Conservation (phyloP, 805 yeast genomes). For the Millerozyma miso region DNA sequence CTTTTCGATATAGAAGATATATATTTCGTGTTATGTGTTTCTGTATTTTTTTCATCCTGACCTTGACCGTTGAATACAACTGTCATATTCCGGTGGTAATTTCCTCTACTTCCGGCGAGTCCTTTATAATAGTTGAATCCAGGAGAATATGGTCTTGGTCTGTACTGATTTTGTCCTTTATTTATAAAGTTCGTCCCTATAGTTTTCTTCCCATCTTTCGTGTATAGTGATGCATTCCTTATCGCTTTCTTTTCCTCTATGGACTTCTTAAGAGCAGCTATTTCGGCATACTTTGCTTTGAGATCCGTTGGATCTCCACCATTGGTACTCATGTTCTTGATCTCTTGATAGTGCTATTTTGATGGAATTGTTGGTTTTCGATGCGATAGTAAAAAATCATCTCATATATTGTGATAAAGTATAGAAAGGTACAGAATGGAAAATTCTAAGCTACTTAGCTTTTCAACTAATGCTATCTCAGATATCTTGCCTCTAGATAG, state of each 20-base stretch:
- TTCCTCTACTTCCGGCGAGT: neutral
- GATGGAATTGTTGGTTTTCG: neutral
- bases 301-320: slow-evolving; percentile 16
- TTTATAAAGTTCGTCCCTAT: neutral
- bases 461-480: slow-evolving; percentile 23
- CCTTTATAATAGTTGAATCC: slow-evolving; percentile 1
- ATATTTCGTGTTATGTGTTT: slow-evolving; percentile 10
- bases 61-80: slow-evolving; percentile 20
- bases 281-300: slow-evolving; percentile 24
- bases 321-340: neutral
- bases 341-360: neutral
- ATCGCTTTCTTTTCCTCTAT: slow-evolving; percentile 18
- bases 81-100: slow-evolving; percentile 22
- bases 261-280: slow-evolving; percentile 23
- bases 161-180: slow-evolving; percentile 2
- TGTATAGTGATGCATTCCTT: neutral
- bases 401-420: neutral
- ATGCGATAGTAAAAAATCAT: neutral
- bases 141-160: slow-evolving; percentile 2
- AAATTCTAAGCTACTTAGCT: slow-evolving; percentile 17
- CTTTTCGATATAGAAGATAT: slow-evolving; percentile 24
- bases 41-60: neutral
- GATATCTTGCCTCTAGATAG: slow-evolving; percentile 54
- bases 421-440: no score
- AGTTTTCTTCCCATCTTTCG: neutral